A percentile compares a stretch with the other conserved stretches of the same genome.
These are phyloP conservation scores for Pythium coloratum DNA, from an alignment of 352 stramenopile genomes.

Conservation along the genomic window DNA sequence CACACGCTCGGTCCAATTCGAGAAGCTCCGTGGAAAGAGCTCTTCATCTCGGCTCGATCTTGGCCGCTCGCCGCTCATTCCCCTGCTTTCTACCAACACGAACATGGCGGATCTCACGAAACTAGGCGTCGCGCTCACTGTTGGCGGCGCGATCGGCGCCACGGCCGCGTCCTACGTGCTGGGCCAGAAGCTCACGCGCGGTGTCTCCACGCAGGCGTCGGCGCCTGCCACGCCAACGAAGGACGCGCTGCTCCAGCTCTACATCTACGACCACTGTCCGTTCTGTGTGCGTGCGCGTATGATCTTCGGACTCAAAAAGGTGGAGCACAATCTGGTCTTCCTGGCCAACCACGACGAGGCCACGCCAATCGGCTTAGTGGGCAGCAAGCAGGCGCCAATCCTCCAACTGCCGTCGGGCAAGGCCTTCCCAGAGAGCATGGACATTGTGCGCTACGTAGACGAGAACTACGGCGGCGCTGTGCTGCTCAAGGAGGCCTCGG, in stretches of 20 bases:
- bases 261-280: conserved; percentile 66
- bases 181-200: conserved; percentile 13
- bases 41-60: background rate
- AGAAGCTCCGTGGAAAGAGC: conserved; percentile 14
- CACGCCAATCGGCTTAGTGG: conserved; percentile 37
- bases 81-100: background rate
- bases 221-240: background rate
- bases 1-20: conserved; percentile 6
- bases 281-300: conserved; percentile 57
- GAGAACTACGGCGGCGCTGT: conserved; percentile 31
- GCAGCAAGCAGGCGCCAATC: conserved; percentile 40
- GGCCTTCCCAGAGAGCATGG: conserved; percentile 41
- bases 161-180: conserved; percentile 34
- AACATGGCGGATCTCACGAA: conserved; percentile 49
- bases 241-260: conserved; percentile 35
- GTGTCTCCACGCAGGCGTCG: background rate
- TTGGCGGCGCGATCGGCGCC: conserved; percentile 47
- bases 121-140: conserved; percentile 41
- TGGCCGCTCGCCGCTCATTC: background rate
- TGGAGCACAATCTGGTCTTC: conserved; percentile 37
- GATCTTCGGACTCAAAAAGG: conserved; percentile 51
- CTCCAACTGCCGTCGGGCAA: conserved; percentile 25
- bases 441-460: conserved; percentile 50
- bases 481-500: conserved; percentile 34
- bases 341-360: conserved; percentile 45